Evolutionary conservation across 1,284 basidiomycete species (phyloP), one percentile per base, ranked within the genome.

Genomic region (Phylloporus sp.): DNA sequence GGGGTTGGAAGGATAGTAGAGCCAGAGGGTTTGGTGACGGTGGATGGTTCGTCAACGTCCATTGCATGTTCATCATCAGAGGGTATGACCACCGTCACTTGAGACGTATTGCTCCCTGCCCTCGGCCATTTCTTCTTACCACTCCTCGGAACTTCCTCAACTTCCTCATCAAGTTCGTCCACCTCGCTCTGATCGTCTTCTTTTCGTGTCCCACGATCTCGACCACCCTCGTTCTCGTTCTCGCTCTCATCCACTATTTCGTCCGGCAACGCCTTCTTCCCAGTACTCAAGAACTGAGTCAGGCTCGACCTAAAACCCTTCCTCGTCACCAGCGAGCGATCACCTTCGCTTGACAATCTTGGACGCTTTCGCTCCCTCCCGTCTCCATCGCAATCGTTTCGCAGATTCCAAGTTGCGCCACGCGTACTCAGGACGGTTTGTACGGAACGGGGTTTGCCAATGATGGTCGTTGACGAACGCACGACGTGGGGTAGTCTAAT

Each of bases 241-340:
- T 49, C 65, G 18, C 60, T 60, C 13, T 83, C 39, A 80, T 56
- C 62, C 4, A 42, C 61, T 18, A 58, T 56, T 5, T 40, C 62
- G 53, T 63, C 68, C 46, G 56, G 74, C 63, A 64, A 62, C 60
- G 61, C 62, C 62, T 66, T 73, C 0, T 77, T 84, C n/a, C 84
- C 84, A 28, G 70, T 72, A 62, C 84, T 79, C n/a, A 86, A 82
- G 74, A 87, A 91, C 18, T 77, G 79, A 55, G 77, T 79, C 60
- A 92, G 71, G 51, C 75, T 79, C 53, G 76, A 78, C 59, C 84
- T 78, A 47, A 90, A 76, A 77, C 73, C 68, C 64, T 59, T 64
- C 56, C 29, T 64, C 29, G 64, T 66, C 37, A 20, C 59, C 34
- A n/a, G 63, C 39, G 46, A 46, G 6, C 44, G 60, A 55, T 63